Percentiles rank a stretch among this genome's conserved stretches.
phyloP scores from a whole-genome alignment of 148 eudicot genomes.

The Heliosperma pusillum region DNA sequence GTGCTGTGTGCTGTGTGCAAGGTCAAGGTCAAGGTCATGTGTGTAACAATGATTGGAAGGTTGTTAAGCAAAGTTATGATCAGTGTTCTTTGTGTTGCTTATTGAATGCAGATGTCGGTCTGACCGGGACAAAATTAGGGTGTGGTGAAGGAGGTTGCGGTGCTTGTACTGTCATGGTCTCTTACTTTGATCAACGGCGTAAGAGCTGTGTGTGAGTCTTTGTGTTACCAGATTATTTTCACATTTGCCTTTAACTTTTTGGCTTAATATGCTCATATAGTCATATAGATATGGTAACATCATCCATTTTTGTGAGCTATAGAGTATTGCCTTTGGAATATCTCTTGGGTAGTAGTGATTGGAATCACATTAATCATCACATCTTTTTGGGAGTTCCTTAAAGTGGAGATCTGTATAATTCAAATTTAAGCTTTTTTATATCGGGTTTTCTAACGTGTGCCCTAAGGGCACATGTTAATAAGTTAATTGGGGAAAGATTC shows the following conservation, averaged over 20 bases:
- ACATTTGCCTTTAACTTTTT: not conserved
- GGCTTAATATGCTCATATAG: constrained; percentile 1
- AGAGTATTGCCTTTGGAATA: not conserved
- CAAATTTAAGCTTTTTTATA: no score
- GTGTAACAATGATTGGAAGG: not conserved
- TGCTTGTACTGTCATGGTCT: constrained; percentile 98
- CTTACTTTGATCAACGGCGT: constrained; percentile 54
- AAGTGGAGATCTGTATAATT: not conserved
- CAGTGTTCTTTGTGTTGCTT: not conserved
- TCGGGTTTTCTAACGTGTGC: no score
- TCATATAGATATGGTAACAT: not conserved
- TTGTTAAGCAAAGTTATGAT: constrained; percentile 15
- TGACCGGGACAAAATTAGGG: constrained; percentile 91
- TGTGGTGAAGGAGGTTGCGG: constrained; percentile 99
- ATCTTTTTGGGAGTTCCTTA: not conserved
- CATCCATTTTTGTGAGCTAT: not conserved
- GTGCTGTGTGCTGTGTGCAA: no score
- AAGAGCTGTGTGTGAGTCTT: constrained; percentile 86
- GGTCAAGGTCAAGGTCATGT: not conserved
- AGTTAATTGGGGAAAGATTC: no score
- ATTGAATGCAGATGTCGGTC: constrained; percentile 58
- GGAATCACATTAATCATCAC: not conserved
- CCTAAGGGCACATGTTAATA: no score
- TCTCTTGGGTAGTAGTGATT: not conserved
- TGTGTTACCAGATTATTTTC: constrained; percentile 4